Conservation (phyloP, 169 alveolate genomes). For the Cryptosporidium sp. region DNA sequence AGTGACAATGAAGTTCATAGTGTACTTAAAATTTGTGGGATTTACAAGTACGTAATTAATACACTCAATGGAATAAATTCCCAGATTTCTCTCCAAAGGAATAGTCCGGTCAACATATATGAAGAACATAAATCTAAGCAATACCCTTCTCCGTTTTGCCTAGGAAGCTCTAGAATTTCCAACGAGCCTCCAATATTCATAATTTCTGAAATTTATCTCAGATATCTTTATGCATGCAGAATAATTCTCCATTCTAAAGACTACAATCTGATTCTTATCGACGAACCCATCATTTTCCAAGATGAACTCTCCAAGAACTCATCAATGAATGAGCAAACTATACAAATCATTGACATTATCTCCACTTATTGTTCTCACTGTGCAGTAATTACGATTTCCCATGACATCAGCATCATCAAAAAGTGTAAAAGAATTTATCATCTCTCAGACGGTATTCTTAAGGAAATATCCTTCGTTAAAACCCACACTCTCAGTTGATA, state of each 20-base stretch:
- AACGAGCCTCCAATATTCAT: slow-evolving; percentile 4
- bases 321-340: slow-evolving; percentile 35
- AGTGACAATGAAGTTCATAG: slow-evolving; percentile 49
- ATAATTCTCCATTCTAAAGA: slow-evolving; percentile 52
- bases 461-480: slow-evolving; percentile 54
- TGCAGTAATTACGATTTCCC: slow-evolving; percentile 60
- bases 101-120: background rate
- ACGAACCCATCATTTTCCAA: slow-evolving; percentile 40
- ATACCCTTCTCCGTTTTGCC: background rate
- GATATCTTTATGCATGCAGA: slow-evolving; percentile 48
- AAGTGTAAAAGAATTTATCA: slow-evolving; percentile 54
- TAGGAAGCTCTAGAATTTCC: background rate
- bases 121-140: background rate
- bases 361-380: slow-evolving; percentile 69
- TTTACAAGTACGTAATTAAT: slow-evolving; percentile 44
- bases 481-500: background rate
- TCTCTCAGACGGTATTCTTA: slow-evolving; percentile 21
- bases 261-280: slow-evolving; percentile 44
- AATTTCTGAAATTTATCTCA: slow-evolving; percentile 43
- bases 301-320: slow-evolving; percentile 32
- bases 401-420: slow-evolving; percentile 41
- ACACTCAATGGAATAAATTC: slow-evolving; percentile 37
- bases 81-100: slow-evolving; percentile 6
- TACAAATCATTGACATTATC: slow-evolving; percentile 53
- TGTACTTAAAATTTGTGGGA: slow-evolving; percentile 63